These are phyloP conservation scores for Rhododendron ovatum DNA, from an alignment of 148 eudicot genomes.

Conservation along the genomic window DNA sequence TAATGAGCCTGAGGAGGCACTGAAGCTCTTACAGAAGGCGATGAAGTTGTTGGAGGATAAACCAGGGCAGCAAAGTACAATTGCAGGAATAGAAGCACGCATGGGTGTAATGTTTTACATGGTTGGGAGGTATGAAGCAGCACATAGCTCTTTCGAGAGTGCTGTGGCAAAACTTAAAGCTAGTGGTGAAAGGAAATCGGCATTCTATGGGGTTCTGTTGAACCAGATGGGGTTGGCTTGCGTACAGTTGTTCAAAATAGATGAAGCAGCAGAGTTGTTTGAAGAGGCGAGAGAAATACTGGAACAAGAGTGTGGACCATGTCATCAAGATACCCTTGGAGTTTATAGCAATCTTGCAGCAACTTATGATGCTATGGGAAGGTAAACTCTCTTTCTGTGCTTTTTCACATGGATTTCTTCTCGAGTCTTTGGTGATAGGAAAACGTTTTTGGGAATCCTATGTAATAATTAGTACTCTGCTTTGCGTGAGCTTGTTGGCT, in stretches of 20 bases:
- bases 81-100: slow-evolving; percentile 91
- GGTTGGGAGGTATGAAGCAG: slow-evolving; percentile 76
- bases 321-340: slow-evolving; percentile 95
- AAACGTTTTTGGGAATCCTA: neutral
- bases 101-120: slow-evolving; percentile 92
- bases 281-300: slow-evolving; percentile 94
- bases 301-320: slow-evolving; percentile 93
- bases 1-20: slow-evolving; percentile 88
- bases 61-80: slow-evolving; percentile 84
- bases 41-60: slow-evolving; percentile 80
- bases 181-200: slow-evolving; percentile 89
- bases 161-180: slow-evolving; percentile 79
- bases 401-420: neutral
- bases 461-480: neutral
- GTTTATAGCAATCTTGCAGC: slow-evolving; percentile 99
- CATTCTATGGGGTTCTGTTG: slow-evolving; percentile 87
- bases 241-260: slow-evolving; percentile 87
- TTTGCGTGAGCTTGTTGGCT: neutral
- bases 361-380: slow-evolving; percentile 97
- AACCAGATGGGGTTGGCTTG: slow-evolving; percentile 98
- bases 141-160: slow-evolving; percentile 63
- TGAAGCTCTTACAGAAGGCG: slow-evolving; percentile 76
- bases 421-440: neutral
- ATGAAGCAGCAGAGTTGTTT: slow-evolving; percentile 92
- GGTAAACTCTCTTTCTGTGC: slow-evolving; percentile 35